Evolutionary conservation across 176 grass and related monocot genomes (phyloP), one percentile per base, ranked within the genome.

Genomic region (Oryza meyeriana): DNA sequence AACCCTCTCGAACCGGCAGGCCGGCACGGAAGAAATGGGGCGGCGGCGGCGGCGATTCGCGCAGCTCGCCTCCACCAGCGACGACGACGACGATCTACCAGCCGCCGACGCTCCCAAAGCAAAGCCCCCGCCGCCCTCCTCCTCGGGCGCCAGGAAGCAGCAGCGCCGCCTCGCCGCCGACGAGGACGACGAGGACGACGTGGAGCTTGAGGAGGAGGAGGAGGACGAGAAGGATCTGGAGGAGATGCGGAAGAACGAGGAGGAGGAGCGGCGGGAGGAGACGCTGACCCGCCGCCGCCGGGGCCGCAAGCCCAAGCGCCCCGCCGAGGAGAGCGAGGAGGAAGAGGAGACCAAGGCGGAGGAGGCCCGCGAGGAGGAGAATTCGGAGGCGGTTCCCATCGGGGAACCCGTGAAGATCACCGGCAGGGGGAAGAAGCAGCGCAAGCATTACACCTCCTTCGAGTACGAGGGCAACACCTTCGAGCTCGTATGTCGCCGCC

Each of bases 391-490:
- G 6, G 88, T 86, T 62, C 83, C 92, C 45, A 82, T 93, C 8
- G 91, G 96, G 36, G 57, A 90, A 0, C 84, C 87, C 0, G 52
- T 95, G 40, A 99, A 83, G 90, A 80, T 95, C 76, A 91, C 83
- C 32, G 93, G 96, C 45, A 93, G 91, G 79, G 96, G 96, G 40
- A 88, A 79, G 72, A 87, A 87, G 66, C 94, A 85, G 80, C 93
- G 87, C 85, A 84, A 65, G 68, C 89, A 95, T 50, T 99, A 90
- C 45, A 3, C 73, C 47, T 95, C 93, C 36, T 99, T 99, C 59
- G 93, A 95, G 83, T 95, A 90, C 72, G 96, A 99, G 64, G 90
- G 92, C 13, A 95, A 99, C 84, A 85, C 83, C 4, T 99, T 94
- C 32, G 90, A 95, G 68, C 88, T 95, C 10, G 95, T 98, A 88